These are phyloP conservation scores for Fusarium goolgardi DNA, from an alignment of 2,329 filamentous ascomycete species.

Conservation along the genomic window DNA sequence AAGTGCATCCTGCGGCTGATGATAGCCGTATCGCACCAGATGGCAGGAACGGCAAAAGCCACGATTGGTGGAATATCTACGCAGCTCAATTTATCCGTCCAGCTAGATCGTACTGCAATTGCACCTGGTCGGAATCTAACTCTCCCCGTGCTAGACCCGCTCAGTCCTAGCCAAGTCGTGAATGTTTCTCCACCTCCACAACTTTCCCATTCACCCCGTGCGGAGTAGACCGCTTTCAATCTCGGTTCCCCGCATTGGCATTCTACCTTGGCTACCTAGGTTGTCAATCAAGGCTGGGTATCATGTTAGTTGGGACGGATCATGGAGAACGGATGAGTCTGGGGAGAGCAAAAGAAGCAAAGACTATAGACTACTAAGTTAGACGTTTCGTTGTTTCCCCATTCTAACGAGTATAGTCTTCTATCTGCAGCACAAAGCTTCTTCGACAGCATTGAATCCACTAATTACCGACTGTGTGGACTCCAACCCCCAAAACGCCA, in stretches of 20 bases:
- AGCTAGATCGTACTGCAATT: neutral
- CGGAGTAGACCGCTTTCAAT: constrained; percentile 34
- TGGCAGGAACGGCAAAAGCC: neutral
- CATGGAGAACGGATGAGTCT: constrained; percentile 24
- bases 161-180: constrained; percentile 4
- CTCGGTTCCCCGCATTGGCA: constrained; percentile 35
- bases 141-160: constrained; percentile 30
- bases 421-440: neutral
- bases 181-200: constrained; percentile 29
- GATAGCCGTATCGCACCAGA: constrained; percentile 10
- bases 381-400: neutral
- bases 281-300: neutral
- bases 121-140: constrained; percentile 3
- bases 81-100: constrained; percentile 22
- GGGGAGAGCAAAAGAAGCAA: constrained; percentile 19
- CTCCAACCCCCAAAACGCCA: neutral
- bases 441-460: neutral
- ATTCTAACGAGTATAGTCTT: neutral
- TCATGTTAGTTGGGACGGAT: neutral
- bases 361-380: neutral
- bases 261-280: constrained; percentile 3
- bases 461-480: neutral
- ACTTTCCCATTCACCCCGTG: constrained; percentile 28
- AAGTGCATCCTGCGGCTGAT: constrained; percentile 22
- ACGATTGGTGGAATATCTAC: constrained; percentile 32